phyloP scores from a whole-genome alignment of 2,329 filamentous ascomycete genomes.

The Mycosphaerelloides madeirae region DNA sequence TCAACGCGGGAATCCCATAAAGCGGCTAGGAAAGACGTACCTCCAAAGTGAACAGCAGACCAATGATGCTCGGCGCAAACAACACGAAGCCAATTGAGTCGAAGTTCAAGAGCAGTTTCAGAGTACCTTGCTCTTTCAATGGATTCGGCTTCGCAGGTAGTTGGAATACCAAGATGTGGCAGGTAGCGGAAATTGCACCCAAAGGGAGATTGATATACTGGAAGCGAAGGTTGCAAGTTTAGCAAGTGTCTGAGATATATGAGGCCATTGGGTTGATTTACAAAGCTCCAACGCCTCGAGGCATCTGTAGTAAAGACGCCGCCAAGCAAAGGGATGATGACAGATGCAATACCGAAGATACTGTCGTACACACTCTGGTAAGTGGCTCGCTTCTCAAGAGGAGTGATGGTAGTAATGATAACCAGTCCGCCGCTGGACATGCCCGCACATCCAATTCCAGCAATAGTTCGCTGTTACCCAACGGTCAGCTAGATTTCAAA shows the following conservation, averaged over 20 bases:
- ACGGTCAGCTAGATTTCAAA: too few relatives aligned
- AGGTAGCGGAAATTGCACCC: constrained; percentile 36
- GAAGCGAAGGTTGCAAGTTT: too few relatives aligned
- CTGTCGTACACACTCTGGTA: constrained; percentile 31
- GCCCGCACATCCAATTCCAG: constrained; percentile 51
- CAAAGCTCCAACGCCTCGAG: constrained; percentile 45
- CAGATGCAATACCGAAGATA: constrained; percentile 40
- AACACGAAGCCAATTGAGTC: constrained; percentile 39
- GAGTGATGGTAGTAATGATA: constrained; percentile 13
- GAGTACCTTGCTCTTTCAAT: neutral
- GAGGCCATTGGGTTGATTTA: too few relatives aligned
- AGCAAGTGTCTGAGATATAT: too few relatives aligned
- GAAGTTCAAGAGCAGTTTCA: constrained; percentile 28
- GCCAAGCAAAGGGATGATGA: constrained; percentile 51
- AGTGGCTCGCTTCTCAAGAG: constrained; percentile 26
- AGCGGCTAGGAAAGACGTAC: too few relatives aligned
- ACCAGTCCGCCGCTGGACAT: constrained; percentile 40
- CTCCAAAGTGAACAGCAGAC: constrained; percentile 42
- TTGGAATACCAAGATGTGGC: constrained; percentile 41
- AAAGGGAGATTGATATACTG: constrained; percentile 41
- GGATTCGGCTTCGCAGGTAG: constrained; percentile 5
- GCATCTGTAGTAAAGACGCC: constrained; percentile 44
- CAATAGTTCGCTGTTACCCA: too few relatives aligned
- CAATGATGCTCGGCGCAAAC: constrained; percentile 36
- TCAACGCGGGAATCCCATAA: too few relatives aligned